Percentiles rank a stretch among this genome's conserved stretches.
Conservation (phyloP, 306 rosid genomes). For the Cicer bijugum region DNA sequence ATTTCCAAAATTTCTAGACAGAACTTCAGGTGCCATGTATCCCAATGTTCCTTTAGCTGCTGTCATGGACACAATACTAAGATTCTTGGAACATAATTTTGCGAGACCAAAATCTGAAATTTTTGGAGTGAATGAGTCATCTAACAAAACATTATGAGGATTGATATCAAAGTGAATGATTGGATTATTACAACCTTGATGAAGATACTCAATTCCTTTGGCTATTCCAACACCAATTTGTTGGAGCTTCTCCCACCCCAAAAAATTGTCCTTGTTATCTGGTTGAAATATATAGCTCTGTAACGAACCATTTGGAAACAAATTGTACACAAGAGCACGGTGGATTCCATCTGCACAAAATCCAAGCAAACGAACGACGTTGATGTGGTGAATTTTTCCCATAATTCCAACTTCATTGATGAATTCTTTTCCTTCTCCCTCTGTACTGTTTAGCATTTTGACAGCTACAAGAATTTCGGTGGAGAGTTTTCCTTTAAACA, state of each 20-base stretch:
- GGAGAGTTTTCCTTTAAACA: conserved; percentile 14
- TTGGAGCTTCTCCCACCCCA: conserved; percentile 13
- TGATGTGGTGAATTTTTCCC: conserved; percentile 21
- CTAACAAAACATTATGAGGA: conserved; percentile 17
- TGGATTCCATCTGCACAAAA: conserved; percentile 10
- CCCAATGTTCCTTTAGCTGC: conserved; percentile 19
- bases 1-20: not conserved
- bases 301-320: not conserved
- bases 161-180: conserved; percentile 27
- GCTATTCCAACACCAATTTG: not conserved
- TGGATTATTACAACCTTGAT: conserved; percentile 3
- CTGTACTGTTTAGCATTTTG: not conserved
- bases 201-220: conserved; percentile 23
- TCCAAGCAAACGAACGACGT: conserved; percentile 2
- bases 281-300: conserved; percentile 9
- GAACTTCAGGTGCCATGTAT: conserved; percentile 4
- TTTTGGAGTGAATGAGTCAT: conserved; percentile 1
- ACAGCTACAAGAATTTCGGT: not conserved
- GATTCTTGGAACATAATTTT: conserved; percentile 21
- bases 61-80: not conserved
- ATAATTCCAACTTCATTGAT: conserved; percentile 15
- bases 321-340: conserved; percentile 19
- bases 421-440: conserved; percentile 25
- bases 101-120: conserved; percentile 32
- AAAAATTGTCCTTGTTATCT: not conserved